Evolutionary conservation across 768 basidiomycete species (phyloP).

Genomic region (Panus rudis): DNA sequence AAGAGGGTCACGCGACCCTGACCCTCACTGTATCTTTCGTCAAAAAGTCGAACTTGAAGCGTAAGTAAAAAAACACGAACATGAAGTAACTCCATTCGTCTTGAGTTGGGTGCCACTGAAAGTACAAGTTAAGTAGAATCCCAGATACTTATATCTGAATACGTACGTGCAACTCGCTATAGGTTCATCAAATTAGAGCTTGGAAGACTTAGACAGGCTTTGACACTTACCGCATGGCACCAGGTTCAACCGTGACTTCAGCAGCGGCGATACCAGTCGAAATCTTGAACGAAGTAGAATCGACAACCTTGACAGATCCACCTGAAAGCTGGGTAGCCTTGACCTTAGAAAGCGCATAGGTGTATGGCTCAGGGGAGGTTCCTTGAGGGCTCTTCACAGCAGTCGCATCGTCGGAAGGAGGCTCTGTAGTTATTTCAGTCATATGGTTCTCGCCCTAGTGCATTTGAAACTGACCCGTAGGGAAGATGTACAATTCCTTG

Average conservation of each 20-base stretch:
- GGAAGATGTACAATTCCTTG: constrained; percentile 23
- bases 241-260: constrained; percentile 51
- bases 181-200: neutral
- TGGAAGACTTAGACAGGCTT: neutral
- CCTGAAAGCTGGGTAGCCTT: constrained; percentile 37
- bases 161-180: constrained; percentile 12
- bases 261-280: constrained; percentile 49
- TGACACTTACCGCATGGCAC: constrained; percentile 57
- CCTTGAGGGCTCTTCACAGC: constrained; percentile 39
- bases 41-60: constrained; percentile 1
- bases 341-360: constrained; percentile 41
- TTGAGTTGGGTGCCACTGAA: constrained; percentile 63
- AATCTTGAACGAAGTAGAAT: constrained; percentile 44
- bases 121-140: neutral
- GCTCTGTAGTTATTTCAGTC: constrained; percentile 11
- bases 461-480: constrained; percentile 11
- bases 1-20: constrained; percentile 49
- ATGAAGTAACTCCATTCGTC: constrained; percentile 47
- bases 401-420: constrained; percentile 23
- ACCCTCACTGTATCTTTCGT: constrained; percentile 36
- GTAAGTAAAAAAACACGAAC: neutral
- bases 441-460: neutral
- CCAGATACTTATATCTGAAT: neutral
- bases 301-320: constrained; percentile 33
- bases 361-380: constrained; percentile 35